These are phyloP conservation scores for Trifolium repens DNA, from an alignment of 306 rosid species.

Conservation along the genomic window DNA sequence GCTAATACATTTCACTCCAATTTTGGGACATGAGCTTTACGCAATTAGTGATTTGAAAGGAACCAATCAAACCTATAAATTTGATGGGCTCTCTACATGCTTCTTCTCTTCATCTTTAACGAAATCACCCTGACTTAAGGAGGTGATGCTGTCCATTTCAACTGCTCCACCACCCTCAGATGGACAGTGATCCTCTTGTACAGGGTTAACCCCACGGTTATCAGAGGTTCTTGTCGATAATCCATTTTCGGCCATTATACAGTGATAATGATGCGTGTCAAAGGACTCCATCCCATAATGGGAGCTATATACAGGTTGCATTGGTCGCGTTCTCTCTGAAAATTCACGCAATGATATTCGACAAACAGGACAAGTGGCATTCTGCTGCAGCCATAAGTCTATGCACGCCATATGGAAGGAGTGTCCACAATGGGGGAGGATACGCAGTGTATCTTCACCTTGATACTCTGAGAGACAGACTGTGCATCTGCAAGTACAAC, in stretches of 20 bases:
- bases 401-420: constrained; percentile 87
- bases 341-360: constrained; percentile 70
- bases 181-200: constrained; percentile 53
- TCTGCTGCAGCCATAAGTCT: constrained; percentile 94
- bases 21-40: constrained; percentile 34
- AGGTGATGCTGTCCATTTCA: constrained; percentile 48
- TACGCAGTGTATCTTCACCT: constrained; percentile 72
- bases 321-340: constrained; percentile 56
- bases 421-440: constrained; percentile 90
- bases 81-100: constrained; percentile 85
- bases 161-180: constrained; percentile 56
- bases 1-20: constrained; percentile 36
- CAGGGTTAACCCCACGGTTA: constrained; percentile 52
- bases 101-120: constrained; percentile 64
- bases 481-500: constrained; percentile 65
- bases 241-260: constrained; percentile 45
- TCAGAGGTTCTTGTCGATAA: constrained; percentile 47
- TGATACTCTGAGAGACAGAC: constrained; percentile 86
- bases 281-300: constrained; percentile 53
- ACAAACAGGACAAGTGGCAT: constrained; percentile 92
- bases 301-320: constrained; percentile 79
- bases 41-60: constrained; percentile 33
- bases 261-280: constrained; percentile 52
- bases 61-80: constrained; percentile 47
- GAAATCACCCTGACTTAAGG: constrained; percentile 49